Conservation (phyloP, 164 flowering plant genomes). For the Stephania japonica region DNA sequence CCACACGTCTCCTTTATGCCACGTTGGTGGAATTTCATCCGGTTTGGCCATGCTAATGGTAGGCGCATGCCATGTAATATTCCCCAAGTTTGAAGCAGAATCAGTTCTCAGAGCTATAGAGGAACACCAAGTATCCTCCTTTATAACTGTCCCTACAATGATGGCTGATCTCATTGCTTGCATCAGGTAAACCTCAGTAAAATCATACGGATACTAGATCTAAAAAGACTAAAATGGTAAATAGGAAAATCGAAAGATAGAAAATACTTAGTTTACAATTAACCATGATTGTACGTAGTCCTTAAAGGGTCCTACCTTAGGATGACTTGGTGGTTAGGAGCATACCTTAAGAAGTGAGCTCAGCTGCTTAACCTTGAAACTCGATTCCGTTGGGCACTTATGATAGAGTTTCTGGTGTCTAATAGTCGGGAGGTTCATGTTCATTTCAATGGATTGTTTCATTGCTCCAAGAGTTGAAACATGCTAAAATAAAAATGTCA, state of each 20-base stretch:
- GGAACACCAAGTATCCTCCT: slow-evolving; percentile 54
- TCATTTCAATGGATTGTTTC: too few relatives aligned
- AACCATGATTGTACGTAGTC: neutral
- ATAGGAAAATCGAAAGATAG: neutral
- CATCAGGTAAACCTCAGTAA: slow-evolving; percentile 36
- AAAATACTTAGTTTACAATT: neutral
- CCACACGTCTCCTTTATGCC: slow-evolving; percentile 92
- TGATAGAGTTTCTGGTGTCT: too few relatives aligned
- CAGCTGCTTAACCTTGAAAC: too few relatives aligned
- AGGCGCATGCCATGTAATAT: slow-evolving; percentile 72
- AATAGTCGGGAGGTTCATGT: too few relatives aligned
- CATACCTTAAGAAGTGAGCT: too few relatives aligned
- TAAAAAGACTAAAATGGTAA: neutral
- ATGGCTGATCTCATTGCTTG: slow-evolving; percentile 64
- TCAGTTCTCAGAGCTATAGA: slow-evolving; percentile 53
- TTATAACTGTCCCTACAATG: slow-evolving; percentile 83
- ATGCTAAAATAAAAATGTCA: too few relatives aligned
- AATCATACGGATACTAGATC: neutral
- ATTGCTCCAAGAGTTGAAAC: too few relatives aligned
- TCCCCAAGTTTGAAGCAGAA: slow-evolving; percentile 70
- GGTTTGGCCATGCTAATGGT: slow-evolving; percentile 82
- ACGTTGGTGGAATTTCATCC: slow-evolving; percentile 95
- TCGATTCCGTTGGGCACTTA: too few relatives aligned
- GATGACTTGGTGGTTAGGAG: neutral
- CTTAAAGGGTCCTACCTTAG: neutral